These are phyloP conservation scores for Ascochyta koolunga DNA, from an alignment of 2,329 filamentous ascomycete genomes.

Conservation along the genomic window DNA sequence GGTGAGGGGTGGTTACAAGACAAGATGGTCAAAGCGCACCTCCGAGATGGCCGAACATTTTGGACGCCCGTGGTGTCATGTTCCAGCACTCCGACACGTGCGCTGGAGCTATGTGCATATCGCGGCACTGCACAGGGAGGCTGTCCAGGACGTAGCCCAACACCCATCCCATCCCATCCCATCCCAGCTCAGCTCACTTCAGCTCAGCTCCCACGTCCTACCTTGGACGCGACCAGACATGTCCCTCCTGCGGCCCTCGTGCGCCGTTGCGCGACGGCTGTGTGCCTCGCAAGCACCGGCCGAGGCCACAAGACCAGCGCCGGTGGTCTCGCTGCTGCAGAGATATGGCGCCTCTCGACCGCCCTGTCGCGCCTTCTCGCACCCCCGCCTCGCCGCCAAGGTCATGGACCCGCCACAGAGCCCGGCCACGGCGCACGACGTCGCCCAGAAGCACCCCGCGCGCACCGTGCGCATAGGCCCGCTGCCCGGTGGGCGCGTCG, in stretches of 20 bases:
- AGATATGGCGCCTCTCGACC: constrained; percentile 11
- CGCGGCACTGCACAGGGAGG: not conserved
- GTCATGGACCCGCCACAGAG: constrained; percentile 34
- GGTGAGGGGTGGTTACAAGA: too few relatives aligned
- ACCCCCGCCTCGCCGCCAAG: constrained; percentile 29
- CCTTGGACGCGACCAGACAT: constrained; percentile 14
- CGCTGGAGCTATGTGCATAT: constrained; percentile 14
- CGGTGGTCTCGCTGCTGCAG: constrained; percentile 29
- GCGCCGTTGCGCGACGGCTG: constrained; percentile 39
- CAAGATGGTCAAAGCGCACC: constrained; percentile 16
- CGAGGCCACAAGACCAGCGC: constrained; percentile 14
- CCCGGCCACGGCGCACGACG: constrained; percentile 21
- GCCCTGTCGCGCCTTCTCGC: constrained; percentile 35
- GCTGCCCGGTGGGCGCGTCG: constrained; percentile 36
- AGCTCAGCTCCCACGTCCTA: too few relatives aligned
- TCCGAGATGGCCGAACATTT: constrained; percentile 24
- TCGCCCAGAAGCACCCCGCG: constrained; percentile 24
- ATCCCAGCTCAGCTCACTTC: not conserved
- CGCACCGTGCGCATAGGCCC: constrained; percentile 43
- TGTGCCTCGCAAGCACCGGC: constrained; percentile 25
- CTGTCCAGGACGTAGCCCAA: constrained; percentile 1
- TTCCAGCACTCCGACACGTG: not conserved
- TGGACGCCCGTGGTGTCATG: too few relatives aligned
- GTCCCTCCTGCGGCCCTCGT: constrained; percentile 39
- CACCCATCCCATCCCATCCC: too few relatives aligned